Base-by-base conservation (phyloP, 164 flowering plant species). In the Stephania japonica region DNA sequence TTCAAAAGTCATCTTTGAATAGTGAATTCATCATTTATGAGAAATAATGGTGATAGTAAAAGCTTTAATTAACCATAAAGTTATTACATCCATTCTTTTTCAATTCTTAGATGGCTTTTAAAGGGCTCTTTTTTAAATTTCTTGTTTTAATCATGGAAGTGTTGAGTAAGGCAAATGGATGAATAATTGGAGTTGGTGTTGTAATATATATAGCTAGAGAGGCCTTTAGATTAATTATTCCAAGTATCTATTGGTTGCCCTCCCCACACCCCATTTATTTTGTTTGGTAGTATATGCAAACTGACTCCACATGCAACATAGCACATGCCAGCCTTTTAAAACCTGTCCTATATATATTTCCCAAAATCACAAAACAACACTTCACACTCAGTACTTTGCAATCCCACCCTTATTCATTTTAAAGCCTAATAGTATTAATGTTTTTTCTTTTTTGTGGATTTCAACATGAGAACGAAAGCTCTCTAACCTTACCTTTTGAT, bases 171-270 rank as follows among this genome's bases (percentile, higher is more conserved):
- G 21, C 6, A 6, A 19, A n/a, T 56, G 21, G 62, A 56, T 19
- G 62, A 56, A 56, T 56, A n/a, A 56, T 56, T 56, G 62, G 5
- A 56, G 62, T 56, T 56, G 62, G 21, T 18, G 23, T 21, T 16
- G 19, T 19, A 32, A 32, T 32, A 32, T 32, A 0, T 32, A 32
- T 32, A 32, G 7, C 7, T 16, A 56, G n/a, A 13, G 19, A 5
- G 62, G 0, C 7, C 62, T 19, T 56, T 56, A 16, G 19, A n/a
- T 56, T 56, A 32, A 32, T 32, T 56, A 56, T 56, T 56, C 62
- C 62, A 56, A 19, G 62, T 56, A 56, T 56, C 62, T 56, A 56
- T 21, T 56, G 62, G 62, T 56, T 56, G 62, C 62, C 62, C 21
- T 56, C 21, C 4, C 21, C 18, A 19, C 21, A 19, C 19, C 62